Conservation (phyloP, 805 yeast genomes). For the Ogataea pilisensis region DNA sequence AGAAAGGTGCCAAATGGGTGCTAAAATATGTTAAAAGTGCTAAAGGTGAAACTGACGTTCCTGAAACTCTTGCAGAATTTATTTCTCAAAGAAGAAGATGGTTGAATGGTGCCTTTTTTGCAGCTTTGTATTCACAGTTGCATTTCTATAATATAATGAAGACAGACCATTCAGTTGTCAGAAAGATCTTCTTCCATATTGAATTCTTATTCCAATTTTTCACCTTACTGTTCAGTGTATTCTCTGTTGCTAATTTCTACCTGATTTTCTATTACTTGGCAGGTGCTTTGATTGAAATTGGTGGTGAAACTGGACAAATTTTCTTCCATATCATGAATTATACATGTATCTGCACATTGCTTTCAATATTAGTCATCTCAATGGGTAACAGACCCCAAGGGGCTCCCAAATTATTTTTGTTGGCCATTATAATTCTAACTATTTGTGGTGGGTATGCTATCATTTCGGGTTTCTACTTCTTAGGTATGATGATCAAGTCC, state of each 20-base stretch:
- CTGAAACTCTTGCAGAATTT: slow-evolving; percentile 90
- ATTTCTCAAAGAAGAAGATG: slow-evolving; percentile 96
- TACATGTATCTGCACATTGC: slow-evolving; percentile 72
- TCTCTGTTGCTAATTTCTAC: slow-evolving; percentile 88
- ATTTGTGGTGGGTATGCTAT: slow-evolving; percentile 79
- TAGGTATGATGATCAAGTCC: slow-evolving; percentile 49
- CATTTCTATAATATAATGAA: slow-evolving; percentile 87
- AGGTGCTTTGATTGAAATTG: slow-evolving; percentile 68
- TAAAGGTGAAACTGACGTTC: slow-evolving; percentile 95
- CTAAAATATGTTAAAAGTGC: slow-evolving; percentile 89
- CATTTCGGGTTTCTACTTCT: slow-evolving; percentile 77
- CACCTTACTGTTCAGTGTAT: slow-evolving; percentile 80
- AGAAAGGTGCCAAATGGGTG: slow-evolving; percentile 78
- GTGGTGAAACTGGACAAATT: slow-evolving; percentile 74
- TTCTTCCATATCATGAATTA: slow-evolving; percentile 84
- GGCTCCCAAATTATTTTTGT: slow-evolving; percentile 71
- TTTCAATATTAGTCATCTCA: slow-evolving; percentile 86
- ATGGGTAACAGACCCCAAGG: slow-evolving; percentile 99
- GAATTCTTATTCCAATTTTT: slow-evolving; percentile 88
- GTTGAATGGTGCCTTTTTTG: slow-evolving; percentile 97
- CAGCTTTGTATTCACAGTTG: slow-evolving; percentile 83
- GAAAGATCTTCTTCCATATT: slow-evolving; percentile 78
- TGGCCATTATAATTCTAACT: slow-evolving; percentile 67
- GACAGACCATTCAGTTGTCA: slow-evolving; percentile 75
- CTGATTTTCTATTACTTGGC: slow-evolving; percentile 90